Base-by-base conservation (phyloP, 305 asterid genomes). In the Lippia alba region DNA sequence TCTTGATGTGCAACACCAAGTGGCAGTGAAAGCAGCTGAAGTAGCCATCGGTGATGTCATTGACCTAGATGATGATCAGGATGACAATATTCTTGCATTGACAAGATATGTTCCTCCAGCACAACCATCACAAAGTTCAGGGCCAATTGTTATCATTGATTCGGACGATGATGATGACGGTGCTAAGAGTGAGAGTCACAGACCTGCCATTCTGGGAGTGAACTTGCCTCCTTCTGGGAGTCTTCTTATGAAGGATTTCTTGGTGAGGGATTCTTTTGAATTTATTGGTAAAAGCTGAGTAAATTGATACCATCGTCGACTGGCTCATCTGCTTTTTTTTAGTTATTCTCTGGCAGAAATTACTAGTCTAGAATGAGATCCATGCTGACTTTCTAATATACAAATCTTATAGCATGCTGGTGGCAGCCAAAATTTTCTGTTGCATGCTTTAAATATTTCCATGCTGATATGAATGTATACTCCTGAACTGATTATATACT, bases 111-210 rank as follows among this genome's bases (percentile, higher is more conserved):
- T 71, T 77, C 84, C 87, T 32, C 79, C 72, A 30, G 74, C 69
- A 60, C 78, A 75, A 75, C 79, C 75, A 70, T 75, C 78, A 63
- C 76, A 79, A 34, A 36, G 75, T 14, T 74, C 79, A 74, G 89
- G 76, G 58, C 84, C 82, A 39, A 75, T 91, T 74, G 85, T 91
- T 46, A 84, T 89, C 71, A 75, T 91, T 69, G 97, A 94, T 71
- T 91, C 90, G 19, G 99, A 94, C 64, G 99, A 94, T 66, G 96
- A 89, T 18, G 54, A 67, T 72, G 98, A 86, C 30, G 30, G 30
- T 78, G 41, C 50, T 34, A 78, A 36, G 69, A 64, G n/a, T 55
- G 68, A 67, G 69, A 71, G 67, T 36, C 56, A 32, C 55, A 60
- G 65, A 56, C 18, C 56, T 46, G 76, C 70, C 51, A 69, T 57